Base-by-base conservation (phyloP, 306 rosid species). In the Trichosanthes cucumerina region DNA sequence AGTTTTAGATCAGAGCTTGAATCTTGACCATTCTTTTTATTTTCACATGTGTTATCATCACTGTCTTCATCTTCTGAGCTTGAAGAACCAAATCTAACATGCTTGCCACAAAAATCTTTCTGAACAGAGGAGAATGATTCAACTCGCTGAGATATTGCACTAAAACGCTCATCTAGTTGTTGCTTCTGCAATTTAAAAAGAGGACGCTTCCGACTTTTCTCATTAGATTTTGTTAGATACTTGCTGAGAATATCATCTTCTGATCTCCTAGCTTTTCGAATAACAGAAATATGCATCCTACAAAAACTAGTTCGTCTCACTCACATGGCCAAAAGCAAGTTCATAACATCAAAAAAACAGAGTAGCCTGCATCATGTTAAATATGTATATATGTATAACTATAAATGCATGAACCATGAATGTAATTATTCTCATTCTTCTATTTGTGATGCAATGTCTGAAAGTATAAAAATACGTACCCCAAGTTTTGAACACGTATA, bases 101-200 rank as follows among this genome's bases (percentile, higher is more conserved):
- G 93, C 76, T 88, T 84, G 85, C 98, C 97, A 81, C 82, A 24
- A 80, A 86, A 90, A 39, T 77, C 85, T 82, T 84, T 85, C 26
- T 84, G 77, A 36, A 53, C 46, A 53, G 93, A 66, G 78, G 97
- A 86, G 86, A 92, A 90, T 69, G 91, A 88, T 86, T 91, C 86
- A 54, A 92, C 86, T 79, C 96, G 98, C 81, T 85, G 88, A 73
- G 96, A 82, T 83, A 94, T 88, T 77, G 88, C 79, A 82, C 81
- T 74, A 80, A 88, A 92, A 63, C 93, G 97, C 76, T 91, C 81
- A 68, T 89, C 91, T 78, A 90, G 84, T 58, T 70, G 75, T 60
- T 85, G 87, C 84, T 88, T 95, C 81, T 71, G 82, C 47, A 81
- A 68, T 74, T 88, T 57, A 78, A 86, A 76, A 75, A 84, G 79